Conservation (phyloP, 805 yeast species). For the Starmerella geochares region DNA sequence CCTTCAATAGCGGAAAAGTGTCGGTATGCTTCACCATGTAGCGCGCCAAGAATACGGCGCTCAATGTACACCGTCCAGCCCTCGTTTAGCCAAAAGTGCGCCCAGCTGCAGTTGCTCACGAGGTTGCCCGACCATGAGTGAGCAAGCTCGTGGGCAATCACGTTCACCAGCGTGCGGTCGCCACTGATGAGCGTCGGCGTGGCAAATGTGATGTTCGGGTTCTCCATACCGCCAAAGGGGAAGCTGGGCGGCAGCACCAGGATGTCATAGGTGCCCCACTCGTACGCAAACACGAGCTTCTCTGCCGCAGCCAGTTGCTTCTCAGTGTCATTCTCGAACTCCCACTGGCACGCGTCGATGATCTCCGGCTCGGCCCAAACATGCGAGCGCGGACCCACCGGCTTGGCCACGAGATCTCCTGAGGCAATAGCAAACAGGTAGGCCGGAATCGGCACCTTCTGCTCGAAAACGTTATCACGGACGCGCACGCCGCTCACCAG, state of each 20-base stretch:
- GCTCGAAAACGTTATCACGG: conserved; percentile 39
- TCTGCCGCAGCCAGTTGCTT: conserved; percentile 72
- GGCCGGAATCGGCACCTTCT: conserved; percentile 75
- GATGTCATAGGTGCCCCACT: conserved; percentile 76
- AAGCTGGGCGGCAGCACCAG: conserved; percentile 64
- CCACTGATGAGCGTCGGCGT: conserved; percentile 82
- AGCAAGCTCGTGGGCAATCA: conserved; percentile 85
- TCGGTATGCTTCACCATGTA: conserved; percentile 71
- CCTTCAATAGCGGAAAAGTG: conserved; percentile 80
- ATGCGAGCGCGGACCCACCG: conserved; percentile 77
- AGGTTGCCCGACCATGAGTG: conserved; percentile 90
- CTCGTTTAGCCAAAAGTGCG: conserved; percentile 89
- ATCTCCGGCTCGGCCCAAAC: conserved; percentile 70
- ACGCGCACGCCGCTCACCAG: conserved; percentile 61
- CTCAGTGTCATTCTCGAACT: conserved; percentile 68
- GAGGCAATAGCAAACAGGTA: conserved; percentile 77
- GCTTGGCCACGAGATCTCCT: conserved; percentile 58
- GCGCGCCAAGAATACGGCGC: conserved; percentile 63
- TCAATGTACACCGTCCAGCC: conserved; percentile 94
- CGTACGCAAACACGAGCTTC: conserved; percentile 61
- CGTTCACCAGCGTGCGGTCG: conserved; percentile 77
- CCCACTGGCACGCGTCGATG: conserved; percentile 60
- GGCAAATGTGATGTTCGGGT: conserved; percentile 81
- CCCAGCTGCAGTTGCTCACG: conserved; percentile 86
- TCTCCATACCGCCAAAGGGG: conserved; percentile 94